phyloP scores from a whole-genome alignment of 495 filamentous ascomycete genomes.

The Annulohypoxylon stygium region DNA sequence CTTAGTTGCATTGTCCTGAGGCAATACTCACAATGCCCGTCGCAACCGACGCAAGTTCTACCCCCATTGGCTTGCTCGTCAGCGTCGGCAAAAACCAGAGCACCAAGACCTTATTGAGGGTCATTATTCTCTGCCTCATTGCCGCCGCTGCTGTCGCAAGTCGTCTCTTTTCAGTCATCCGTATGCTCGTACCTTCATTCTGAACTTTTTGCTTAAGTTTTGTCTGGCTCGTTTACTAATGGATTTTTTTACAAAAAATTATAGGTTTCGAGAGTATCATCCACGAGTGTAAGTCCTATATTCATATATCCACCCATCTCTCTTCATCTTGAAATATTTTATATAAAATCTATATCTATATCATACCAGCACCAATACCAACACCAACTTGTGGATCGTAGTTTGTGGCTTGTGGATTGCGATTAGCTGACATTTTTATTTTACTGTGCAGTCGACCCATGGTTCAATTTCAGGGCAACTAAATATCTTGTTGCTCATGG shows the following conservation, averaged over 20 bases:
- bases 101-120: conserved; percentile 86
- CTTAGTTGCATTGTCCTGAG: conserved; percentile 47
- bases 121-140: conserved; percentile 93
- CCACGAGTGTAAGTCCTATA: conserved; percentile 87
- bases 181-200: conserved; percentile 66
- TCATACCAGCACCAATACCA: too few relatives aligned
- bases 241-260: conserved; percentile 14
- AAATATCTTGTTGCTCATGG: conserved; percentile 97
- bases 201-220: neutral
- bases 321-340: conserved; percentile 9
- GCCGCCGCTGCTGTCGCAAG: conserved; percentile 93
- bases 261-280: conserved; percentile 99
- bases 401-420: conserved; percentile 22
- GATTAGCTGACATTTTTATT: conserved; percentile 39
- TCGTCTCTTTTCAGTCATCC: conserved; percentile 97
- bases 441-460: conserved; percentile 86
- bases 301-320: conserved; percentile 20
- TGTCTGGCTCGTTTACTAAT: conserved; percentile 52
- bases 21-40: conserved; percentile 45
- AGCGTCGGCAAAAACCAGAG: conserved; percentile 67
- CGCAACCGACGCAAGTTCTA: conserved; percentile 42
- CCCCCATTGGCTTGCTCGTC: conserved; percentile 54
- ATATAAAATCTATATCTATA: neutral
- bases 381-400: too few relatives aligned
- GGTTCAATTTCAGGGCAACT: conserved; percentile 99